Percentiles rank a stretch among this genome's conserved stretches.
These are phyloP conservation scores for Stephanodiscus triporus DNA, from an alignment of 108 stramenopile genomes.

Conservation along the genomic window DNA sequence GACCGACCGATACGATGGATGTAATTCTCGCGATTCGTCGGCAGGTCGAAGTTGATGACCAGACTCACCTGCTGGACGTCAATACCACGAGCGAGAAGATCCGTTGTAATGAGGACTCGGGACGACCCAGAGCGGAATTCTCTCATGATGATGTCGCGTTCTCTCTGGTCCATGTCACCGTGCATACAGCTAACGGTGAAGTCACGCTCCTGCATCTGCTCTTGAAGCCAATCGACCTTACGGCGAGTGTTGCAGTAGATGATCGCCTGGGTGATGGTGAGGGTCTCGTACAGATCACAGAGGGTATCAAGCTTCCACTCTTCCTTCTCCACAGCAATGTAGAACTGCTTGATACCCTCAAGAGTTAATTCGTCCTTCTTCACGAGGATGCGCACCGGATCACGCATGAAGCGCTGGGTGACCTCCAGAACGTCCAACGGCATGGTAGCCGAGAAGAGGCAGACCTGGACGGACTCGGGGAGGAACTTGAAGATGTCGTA, in stretches of 20 bases:
- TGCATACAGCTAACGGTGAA: slow-evolving; percentile 99
- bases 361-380: slow-evolving; percentile 99
- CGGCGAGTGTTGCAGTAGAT: slow-evolving; percentile 99
- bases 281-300: slow-evolving; percentile 99
- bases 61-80: slow-evolving; percentile 99
- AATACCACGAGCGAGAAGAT: slow-evolving; percentile 95
- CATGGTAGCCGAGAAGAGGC: slow-evolving; percentile 99
- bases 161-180: slow-evolving; percentile 99
- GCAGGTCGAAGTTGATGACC: slow-evolving; percentile 99
- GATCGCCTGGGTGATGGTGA: slow-evolving; percentile 99
- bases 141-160: slow-evolving; percentile 99
- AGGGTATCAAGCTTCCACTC: slow-evolving; percentile 99
- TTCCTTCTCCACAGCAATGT: slow-evolving; percentile 97
- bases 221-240: slow-evolving; percentile 99
- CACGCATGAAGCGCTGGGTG: slow-evolving; percentile 98
- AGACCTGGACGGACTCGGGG: slow-evolving; percentile 98
- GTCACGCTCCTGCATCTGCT: slow-evolving; percentile 96
- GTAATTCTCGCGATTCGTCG: slow-evolving; percentile 99
- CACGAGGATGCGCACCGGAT: slow-evolving; percentile 98
- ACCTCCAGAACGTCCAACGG: slow-evolving; percentile 99
- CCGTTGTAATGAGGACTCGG: slow-evolving; percentile 99
- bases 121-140: slow-evolving; percentile 99
- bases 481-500: slow-evolving; percentile 99
- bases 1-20: slow-evolving; percentile 99
- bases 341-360: slow-evolving; percentile 99